Evolutionary conservation across 306 rosid genomes (phyloP).

Genomic region (Bauhinia variegata): DNA sequence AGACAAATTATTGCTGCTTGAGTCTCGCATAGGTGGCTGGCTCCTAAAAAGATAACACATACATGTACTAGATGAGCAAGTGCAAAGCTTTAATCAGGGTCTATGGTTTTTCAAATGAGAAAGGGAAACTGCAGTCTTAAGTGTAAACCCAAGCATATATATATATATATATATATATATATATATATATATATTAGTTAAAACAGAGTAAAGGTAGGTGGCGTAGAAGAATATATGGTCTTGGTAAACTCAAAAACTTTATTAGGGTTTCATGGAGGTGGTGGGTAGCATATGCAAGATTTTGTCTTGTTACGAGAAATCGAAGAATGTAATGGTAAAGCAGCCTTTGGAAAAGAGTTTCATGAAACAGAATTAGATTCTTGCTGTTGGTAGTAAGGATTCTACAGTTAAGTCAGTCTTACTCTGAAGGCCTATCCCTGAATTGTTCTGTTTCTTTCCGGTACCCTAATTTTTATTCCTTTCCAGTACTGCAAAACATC

Average conservation of each 20-base stretch:
- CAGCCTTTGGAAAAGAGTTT: conserved; percentile 54
- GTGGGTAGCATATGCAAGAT: conserved; percentile 48
- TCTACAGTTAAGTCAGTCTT: conserved; percentile 51
- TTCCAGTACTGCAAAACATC: conserved; percentile 7
- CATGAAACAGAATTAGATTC: conserved; percentile 54
- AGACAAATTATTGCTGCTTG: conserved; percentile 12
- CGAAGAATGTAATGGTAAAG: conserved; percentile 46
- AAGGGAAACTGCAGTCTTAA: background rate
- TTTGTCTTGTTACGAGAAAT: conserved; percentile 56
- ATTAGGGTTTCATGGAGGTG: conserved; percentile 29
- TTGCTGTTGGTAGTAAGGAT: conserved; percentile 47
- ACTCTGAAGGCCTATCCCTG: conserved; percentile 27
- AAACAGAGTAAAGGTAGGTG: conserved; percentile 27
- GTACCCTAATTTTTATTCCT: conserved; percentile 5
- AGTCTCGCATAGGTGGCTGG: conserved; percentile 31
- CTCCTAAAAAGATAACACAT: conserved; percentile 1
- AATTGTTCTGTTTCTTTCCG: conserved; percentile 22
- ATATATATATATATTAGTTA: too few species aligned
- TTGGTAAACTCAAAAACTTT: conserved; percentile 43
- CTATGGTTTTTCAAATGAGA: background rate
- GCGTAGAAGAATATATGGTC: conserved; percentile 25
- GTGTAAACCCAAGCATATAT: too few species aligned
- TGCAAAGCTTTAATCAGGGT: background rate
- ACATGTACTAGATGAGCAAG: background rate
- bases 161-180: too few species aligned